A percentile compares a stretch with the other conserved stretches of the same genome.
phyloP scores from a whole-genome alignment of 257 asterid species.

The Solanum chiquidenum region DNA sequence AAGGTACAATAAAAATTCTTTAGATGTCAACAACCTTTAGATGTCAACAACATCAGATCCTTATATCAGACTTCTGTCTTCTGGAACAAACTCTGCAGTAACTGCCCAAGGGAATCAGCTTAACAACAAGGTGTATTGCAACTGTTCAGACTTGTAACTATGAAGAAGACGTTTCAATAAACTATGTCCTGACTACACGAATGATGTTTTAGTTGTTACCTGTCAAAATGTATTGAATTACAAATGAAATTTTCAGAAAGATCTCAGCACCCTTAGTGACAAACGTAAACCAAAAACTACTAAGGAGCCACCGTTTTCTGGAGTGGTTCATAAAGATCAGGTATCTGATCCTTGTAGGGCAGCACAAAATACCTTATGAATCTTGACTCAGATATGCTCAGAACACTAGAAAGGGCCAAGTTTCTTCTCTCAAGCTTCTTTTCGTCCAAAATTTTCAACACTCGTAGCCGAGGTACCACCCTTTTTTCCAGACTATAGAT shows the following conservation, averaged over 20 bases:
- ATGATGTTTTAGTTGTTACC: neutral
- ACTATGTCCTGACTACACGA: neutral
- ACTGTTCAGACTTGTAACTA: neutral
- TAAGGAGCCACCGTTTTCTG: neutral
- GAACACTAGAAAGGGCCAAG: neutral
- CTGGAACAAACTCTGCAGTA: neutral
- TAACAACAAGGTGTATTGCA: neutral
- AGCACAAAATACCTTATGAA: neutral
- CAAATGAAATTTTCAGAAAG: neutral
- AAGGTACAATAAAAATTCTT: neutral
- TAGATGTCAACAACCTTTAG: neutral
- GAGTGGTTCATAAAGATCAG: neutral
- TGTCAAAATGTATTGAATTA: neutral
- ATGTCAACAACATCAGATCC: neutral
- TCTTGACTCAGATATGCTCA: neutral
- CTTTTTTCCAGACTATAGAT: slow-evolving; percentile 5
- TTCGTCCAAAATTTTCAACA: neutral
- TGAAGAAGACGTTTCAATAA: neutral
- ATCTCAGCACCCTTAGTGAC: neutral
- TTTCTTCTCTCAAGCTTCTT: neutral
- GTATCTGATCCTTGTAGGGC: neutral
- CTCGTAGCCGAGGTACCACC: slow-evolving; percentile 1
- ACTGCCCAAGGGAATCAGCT: neutral
- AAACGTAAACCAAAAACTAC: neutral
- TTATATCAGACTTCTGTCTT: neutral